Conservation (phyloP, 192 early-diverging fungal species). For the Backusella psychrophila region DNA sequence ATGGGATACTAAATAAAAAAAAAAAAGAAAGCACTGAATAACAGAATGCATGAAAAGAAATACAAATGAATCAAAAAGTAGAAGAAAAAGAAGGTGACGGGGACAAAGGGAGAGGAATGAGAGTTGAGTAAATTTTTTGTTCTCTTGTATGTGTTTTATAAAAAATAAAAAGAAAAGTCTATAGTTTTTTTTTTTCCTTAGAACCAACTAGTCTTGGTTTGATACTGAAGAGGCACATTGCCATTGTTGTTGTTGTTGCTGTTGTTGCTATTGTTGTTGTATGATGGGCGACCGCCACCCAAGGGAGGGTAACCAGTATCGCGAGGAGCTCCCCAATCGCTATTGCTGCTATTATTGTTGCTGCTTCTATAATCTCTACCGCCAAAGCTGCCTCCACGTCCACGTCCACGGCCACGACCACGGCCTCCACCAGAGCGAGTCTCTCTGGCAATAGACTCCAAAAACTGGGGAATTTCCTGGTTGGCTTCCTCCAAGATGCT, state of each 20-base stretch:
- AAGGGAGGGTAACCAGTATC: slow-evolving; percentile 16
- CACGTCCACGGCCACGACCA: slow-evolving; percentile 28
- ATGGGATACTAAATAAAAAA: background rate
- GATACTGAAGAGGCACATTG: slow-evolving; percentile 28
- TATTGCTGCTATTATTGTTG: background rate
- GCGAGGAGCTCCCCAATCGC: slow-evolving; percentile 17
- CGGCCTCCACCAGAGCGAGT: slow-evolving; percentile 28
- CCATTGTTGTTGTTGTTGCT: slow-evolving; percentile 2
- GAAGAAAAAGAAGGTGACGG: background rate
- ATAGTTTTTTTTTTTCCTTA: slow-evolving; percentile 19
- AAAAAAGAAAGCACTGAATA: background rate
- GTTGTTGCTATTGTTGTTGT: background rate
- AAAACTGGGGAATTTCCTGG: slow-evolving; percentile 88
- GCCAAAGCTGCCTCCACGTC: slow-evolving; percentile 25
- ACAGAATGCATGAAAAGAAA: slow-evolving; percentile 2
- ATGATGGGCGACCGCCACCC: slow-evolving; percentile 10
- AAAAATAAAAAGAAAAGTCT: background rate
- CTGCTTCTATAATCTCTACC: slow-evolving; percentile 26
- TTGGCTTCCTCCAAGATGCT: slow-evolving; percentile 92
- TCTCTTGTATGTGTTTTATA: background rate
- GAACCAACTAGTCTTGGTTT: slow-evolving; percentile 42
- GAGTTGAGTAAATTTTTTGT: background rate
- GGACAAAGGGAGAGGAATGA: background rate
- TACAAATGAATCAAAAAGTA: slow-evolving; percentile 3
- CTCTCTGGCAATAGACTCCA: slow-evolving; percentile 71